Conservation (phyloP, 371 early-diverging fungal genomes). For the Entomophthora muscae region DNA sequence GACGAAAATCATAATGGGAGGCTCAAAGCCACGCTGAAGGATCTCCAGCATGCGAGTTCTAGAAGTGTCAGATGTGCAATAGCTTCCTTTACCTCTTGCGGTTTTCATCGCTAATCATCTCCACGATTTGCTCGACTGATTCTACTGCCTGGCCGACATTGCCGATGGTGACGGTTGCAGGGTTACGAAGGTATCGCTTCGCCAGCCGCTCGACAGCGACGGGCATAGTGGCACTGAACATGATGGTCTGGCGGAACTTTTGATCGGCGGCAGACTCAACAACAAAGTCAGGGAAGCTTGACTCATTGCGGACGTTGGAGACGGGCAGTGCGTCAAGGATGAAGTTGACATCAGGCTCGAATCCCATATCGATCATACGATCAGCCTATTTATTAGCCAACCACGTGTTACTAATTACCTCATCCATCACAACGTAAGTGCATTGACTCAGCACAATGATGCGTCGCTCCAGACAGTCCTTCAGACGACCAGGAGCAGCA, state of each 20-base stretch:
- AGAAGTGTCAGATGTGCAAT: slow-evolving; percentile 1
- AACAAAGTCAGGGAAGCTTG: slow-evolving; percentile 6
- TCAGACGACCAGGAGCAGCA: slow-evolving; percentile 93
- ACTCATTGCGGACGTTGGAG: slow-evolving; percentile 73
- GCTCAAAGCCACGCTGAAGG: slow-evolving; percentile 38
- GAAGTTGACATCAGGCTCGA: slow-evolving; percentile 84
- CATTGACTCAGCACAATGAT: slow-evolving; percentile 69
- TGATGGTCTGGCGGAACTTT: slow-evolving; percentile 89
- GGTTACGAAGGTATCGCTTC: slow-evolving; percentile 69
- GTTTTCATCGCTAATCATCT: slow-evolving; percentile 71
- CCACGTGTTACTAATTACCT: slow-evolving; percentile 21
- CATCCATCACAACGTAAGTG: slow-evolving; percentile 91
- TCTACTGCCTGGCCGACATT: slow-evolving; percentile 91
- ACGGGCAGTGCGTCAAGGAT: slow-evolving; percentile 87
- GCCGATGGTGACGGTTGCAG: slow-evolving; percentile 96
- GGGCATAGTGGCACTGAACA: slow-evolving; percentile 99
- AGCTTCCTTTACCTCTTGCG: slow-evolving; percentile 47
- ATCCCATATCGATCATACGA: slow-evolving; percentile 97
- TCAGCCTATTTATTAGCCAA: slow-evolving; percentile 30
- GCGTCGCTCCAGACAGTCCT: slow-evolving; percentile 68
- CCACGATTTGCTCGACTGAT: slow-evolving; percentile 86
- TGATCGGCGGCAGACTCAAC: slow-evolving; percentile 11
- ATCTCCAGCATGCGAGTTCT: slow-evolving; percentile 59
- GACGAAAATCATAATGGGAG: slow-evolving; percentile 94
- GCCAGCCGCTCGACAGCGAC: slow-evolving; percentile 87